A percentile compares a stretch with the other conserved stretches of the same genome.
Evolutionary conservation across 2,329 filamentous ascomycete genomes (phyloP).

Genomic region (Chaetomium olivaceum): DNA sequence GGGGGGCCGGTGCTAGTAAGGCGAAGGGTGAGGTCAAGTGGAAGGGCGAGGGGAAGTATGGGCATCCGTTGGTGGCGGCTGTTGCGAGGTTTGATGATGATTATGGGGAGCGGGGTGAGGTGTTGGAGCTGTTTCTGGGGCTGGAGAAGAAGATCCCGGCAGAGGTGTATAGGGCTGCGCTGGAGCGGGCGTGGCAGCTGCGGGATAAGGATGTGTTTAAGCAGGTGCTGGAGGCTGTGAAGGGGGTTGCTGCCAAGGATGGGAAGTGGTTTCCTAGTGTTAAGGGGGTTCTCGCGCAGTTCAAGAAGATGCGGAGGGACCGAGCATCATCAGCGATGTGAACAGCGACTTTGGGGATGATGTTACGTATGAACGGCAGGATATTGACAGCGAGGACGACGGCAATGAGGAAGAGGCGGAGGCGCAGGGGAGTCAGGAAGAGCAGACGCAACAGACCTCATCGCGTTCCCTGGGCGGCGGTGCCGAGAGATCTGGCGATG

Average conservation of each 20-base stretch:
- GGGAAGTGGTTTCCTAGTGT: neutral
- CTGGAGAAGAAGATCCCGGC: neutral
- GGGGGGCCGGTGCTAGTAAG: too few relatives aligned
- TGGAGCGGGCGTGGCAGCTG: neutral
- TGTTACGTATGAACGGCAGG: neutral
- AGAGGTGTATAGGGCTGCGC: neutral
- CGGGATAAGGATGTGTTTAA: neutral
- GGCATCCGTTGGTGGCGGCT: neutral
- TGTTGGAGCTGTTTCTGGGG: neutral
- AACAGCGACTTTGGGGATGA: slow-evolving; percentile 5
- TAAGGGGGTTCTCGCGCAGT: neutral
- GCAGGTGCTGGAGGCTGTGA: neutral
- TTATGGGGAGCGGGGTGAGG: neutral
- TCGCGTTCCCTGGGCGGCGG: neutral
- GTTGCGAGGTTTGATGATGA: neutral
- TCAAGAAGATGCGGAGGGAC: neutral
- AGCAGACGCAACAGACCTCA: neutral
- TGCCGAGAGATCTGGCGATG: neutral
- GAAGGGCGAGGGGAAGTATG: neutral
- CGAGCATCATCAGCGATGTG: neutral
- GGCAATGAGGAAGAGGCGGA: neutral
- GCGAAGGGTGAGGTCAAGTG: too few relatives aligned
- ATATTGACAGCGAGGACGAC: neutral
- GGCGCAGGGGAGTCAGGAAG: neutral
- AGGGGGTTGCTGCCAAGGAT: neutral